A percentile compares a stretch with the other conserved stretches of the same genome.
These are phyloP conservation scores for Pouteria glomerata DNA, from an alignment of 148 eudicot species.

Conservation along the genomic window DNA sequence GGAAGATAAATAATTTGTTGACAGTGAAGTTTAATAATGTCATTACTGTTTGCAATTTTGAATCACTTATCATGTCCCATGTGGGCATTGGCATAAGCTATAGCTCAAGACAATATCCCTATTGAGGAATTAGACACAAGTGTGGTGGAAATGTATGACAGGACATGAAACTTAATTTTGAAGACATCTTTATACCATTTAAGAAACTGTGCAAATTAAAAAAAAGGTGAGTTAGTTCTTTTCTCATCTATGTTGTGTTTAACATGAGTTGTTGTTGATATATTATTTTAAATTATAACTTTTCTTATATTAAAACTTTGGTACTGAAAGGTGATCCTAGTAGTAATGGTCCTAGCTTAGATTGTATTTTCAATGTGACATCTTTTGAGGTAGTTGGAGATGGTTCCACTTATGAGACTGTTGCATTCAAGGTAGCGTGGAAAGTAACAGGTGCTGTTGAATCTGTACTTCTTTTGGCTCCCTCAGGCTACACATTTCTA, in stretches of 20 bases:
- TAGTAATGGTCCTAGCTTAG: slow-evolving; percentile 18
- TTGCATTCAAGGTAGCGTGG: slow-evolving; percentile 73
- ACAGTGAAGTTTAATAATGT: too few relatives aligned
- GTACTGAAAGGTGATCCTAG: slow-evolving; percentile 39
- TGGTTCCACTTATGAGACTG: slow-evolving; percentile 65
- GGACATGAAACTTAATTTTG: slow-evolving; percentile 40
- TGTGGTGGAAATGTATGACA: slow-evolving; percentile 43
- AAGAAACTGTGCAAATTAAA: slow-evolving; percentile 41
- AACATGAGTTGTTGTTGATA: not conserved
- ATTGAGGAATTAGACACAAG: slow-evolving; percentile 50
- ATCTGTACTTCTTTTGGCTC: slow-evolving; percentile 48
- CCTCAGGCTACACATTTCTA: slow-evolving; percentile 47
- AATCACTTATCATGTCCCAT: not conserved
- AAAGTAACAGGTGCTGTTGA: slow-evolving; percentile 81
- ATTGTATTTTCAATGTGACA: slow-evolving; percentile 66
- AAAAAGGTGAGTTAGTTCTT: slow-evolving; percentile 25
- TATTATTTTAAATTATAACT: not conserved
- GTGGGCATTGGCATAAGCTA: slow-evolving; percentile 7
- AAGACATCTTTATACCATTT: slow-evolving; percentile 45
- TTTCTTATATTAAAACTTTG: slow-evolving; percentile 45
- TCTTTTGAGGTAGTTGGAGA: slow-evolving; percentile 77
- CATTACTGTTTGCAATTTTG: not conserved
- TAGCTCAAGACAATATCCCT: slow-evolving; percentile 59
- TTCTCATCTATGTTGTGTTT: not conserved
- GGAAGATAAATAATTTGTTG: too few relatives aligned